Evolutionary conservation across 225 moss, liverwort and hornwort species (phyloP).

Genomic region (Physcomitrium patens): DNA sequence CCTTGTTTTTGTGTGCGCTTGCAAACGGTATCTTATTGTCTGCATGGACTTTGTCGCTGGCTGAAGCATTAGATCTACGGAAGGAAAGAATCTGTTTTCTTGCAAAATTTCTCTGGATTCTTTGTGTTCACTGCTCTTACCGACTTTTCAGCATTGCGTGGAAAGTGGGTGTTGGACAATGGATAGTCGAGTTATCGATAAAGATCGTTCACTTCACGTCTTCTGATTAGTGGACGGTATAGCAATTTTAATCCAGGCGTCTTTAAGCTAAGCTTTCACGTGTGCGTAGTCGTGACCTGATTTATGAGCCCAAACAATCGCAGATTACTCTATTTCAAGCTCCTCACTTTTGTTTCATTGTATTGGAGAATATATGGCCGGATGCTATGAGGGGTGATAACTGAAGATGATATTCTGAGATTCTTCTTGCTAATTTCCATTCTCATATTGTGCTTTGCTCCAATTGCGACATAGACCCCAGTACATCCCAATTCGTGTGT

Average conservation of each 20-base stretch:
- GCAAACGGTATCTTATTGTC: too few relatives aligned
- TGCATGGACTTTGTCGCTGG: too few relatives aligned
- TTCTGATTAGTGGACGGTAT: background rate
- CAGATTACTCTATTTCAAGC: background rate
- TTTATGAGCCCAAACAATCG: background rate
- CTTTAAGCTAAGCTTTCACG: background rate
- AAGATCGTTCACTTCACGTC: background rate
- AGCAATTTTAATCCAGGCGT: background rate
- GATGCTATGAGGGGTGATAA: background rate
- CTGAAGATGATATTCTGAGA: background rate
- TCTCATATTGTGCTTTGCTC: background rate
- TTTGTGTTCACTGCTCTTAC: background rate
- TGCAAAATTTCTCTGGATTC: background rate
- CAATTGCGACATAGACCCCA: background rate
- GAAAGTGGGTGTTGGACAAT: background rate
- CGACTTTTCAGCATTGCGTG: background rate
- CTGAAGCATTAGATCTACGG: too few relatives aligned
- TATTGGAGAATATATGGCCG: background rate
- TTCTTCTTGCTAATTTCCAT: background rate
- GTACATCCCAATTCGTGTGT: background rate
- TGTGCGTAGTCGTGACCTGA: background rate
- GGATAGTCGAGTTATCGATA: background rate
- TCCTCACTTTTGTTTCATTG: background rate
- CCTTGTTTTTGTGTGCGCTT: too few relatives aligned
- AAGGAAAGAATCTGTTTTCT: too few relatives aligned